phyloP scores from a whole-genome alignment of 139 green algal species.

The Desmodesmus armatus region DNA sequence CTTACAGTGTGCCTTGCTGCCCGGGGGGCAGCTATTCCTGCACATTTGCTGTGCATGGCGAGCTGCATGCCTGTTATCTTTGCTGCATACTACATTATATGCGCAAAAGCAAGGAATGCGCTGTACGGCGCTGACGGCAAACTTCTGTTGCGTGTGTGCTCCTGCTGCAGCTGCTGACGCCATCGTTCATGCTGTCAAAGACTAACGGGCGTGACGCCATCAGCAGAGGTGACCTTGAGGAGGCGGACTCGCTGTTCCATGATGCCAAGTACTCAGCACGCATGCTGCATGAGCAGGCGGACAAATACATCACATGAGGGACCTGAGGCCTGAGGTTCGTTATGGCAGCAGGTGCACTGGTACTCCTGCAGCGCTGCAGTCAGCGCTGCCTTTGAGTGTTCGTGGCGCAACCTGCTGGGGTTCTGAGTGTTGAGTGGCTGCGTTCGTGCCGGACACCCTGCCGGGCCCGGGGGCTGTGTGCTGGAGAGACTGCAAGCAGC shows the following conservation, averaged over 20 bases:
- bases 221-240: conserved; percentile 79
- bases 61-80: too few species aligned
- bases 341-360: not conserved
- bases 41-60: too few species aligned
- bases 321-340: not conserved
- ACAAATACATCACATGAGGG: conserved; percentile 79
- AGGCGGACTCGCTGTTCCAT: conserved; percentile 89
- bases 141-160: too few species aligned
- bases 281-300: conserved; percentile 92
- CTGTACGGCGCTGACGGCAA: conserved; percentile 62
- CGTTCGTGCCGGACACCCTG: not conserved
- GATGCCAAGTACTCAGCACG: conserved; percentile 94
- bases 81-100: too few species aligned
- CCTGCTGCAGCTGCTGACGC: conserved; percentile 98
- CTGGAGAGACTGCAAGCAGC: too few species aligned
- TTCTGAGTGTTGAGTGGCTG: not conserved
- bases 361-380: not conserved
- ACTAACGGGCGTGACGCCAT: conserved; percentile 82
- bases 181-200: conserved; percentile 80
- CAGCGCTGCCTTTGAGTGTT: not conserved
- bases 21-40: too few species aligned
- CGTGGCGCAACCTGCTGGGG: not conserved
- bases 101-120: not conserved
- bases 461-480: too few species aligned
- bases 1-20: too few species aligned